Evolutionary conservation across 257 asterid species (phyloP).

Genomic region (Penstemon barbatus): DNA sequence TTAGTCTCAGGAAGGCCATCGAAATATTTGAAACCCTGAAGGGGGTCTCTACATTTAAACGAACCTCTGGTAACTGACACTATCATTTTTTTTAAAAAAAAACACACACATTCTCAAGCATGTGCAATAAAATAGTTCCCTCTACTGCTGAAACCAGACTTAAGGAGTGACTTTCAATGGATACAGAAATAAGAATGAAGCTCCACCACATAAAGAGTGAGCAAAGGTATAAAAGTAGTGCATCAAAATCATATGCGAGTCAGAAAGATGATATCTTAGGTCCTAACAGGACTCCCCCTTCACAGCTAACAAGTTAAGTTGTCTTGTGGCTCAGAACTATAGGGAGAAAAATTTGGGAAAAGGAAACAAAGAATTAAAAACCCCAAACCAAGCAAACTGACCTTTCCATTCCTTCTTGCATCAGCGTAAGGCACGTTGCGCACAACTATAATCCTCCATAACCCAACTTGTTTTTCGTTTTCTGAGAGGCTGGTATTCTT

Average conservation of each 20-base stretch:
- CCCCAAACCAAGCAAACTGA: constrained; percentile 32
- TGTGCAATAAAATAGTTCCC: constrained; percentile 19
- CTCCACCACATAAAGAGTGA: constrained; percentile 8
- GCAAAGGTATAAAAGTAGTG: constrained; percentile 10
- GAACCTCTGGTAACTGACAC: neutral
- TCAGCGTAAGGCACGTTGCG: constrained; percentile 83
- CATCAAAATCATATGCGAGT: constrained; percentile 8
- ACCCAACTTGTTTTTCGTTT: constrained; percentile 61
- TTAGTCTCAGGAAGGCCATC: neutral
- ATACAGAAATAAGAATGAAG: constrained; percentile 19
- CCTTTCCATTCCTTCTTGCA: constrained; percentile 95
- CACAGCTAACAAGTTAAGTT: constrained; percentile 13
- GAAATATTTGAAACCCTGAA: neutral
- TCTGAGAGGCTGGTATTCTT: constrained; percentile 62
- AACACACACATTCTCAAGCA: neutral
- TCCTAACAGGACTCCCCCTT: constrained; percentile 4
- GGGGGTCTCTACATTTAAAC: neutral
- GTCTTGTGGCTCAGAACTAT: constrained; percentile 13
- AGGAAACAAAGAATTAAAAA: constrained; percentile 14
- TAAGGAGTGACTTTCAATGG: constrained; percentile 10
- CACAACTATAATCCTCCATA: constrained; percentile 89
- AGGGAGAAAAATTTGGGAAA: neutral
- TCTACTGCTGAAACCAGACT: constrained; percentile 26
- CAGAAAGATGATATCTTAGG: constrained; percentile 8
- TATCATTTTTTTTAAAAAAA: neutral